phyloP scores from a whole-genome alignment of 306 rosid genomes.

The Prunus salicina region DNA sequence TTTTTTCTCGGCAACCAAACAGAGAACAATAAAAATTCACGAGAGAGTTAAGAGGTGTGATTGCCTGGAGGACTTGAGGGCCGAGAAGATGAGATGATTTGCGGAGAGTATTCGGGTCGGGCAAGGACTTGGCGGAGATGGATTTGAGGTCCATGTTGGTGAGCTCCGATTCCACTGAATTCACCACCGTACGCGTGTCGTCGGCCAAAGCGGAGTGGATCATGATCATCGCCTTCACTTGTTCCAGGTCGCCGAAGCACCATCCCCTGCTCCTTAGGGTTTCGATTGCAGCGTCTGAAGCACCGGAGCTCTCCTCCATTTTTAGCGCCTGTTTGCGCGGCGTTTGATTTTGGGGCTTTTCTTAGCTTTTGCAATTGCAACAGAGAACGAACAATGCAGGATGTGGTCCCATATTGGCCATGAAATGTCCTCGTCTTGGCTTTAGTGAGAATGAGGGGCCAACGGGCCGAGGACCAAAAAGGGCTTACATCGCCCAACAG shows the following conservation, averaged over 20 bases:
- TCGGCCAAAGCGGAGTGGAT: slow-evolving; percentile 54
- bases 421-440: neutral
- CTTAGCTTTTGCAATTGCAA: neutral
- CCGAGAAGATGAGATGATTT: slow-evolving; percentile 57
- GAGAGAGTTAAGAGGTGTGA: neutral
- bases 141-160: slow-evolving; percentile 61
- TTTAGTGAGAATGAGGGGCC: neutral
- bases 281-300: slow-evolving; percentile 32
- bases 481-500: neutral
- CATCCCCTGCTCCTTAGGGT: slow-evolving; percentile 62
- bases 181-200: slow-evolving; percentile 34
- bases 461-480: neutral
- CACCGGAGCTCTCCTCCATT: slow-evolving; percentile 32
- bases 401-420: neutral
- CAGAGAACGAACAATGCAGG: neutral
- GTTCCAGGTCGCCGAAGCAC: slow-evolving; percentile 52
- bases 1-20: slow-evolving; percentile 11
- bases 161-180: slow-evolving; percentile 62
- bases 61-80: slow-evolving; percentile 77
- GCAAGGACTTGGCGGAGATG: slow-evolving; percentile 62
- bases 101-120: slow-evolving; percentile 56
- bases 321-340: slow-evolving; percentile 5
- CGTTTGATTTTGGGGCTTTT: neutral
- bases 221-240: slow-evolving; percentile 42
- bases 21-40: neutral